Conservation (phyloP, 352 stramenopile species). For the Aphanomyces euteiches region DNA sequence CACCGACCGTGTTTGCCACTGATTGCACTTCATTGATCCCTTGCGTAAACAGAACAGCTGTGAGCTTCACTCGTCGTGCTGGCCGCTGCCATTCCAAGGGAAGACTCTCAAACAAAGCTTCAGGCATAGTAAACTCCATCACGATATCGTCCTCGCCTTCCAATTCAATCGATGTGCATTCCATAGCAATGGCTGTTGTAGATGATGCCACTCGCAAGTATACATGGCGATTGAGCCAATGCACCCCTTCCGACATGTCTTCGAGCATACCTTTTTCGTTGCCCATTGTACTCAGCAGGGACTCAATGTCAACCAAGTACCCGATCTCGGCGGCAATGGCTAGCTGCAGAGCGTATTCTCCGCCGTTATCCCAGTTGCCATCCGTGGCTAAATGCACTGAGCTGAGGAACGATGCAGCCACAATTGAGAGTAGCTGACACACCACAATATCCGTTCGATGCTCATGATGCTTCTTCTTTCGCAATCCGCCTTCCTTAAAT, state of each 20-base stretch:
- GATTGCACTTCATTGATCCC: slow-evolving; percentile 94
- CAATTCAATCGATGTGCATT: slow-evolving; percentile 30
- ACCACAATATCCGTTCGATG: slow-evolving; percentile 77
- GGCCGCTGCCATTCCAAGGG: slow-evolving; percentile 62
- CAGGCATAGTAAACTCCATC: slow-evolving; percentile 62
- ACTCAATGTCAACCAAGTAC: slow-evolving; percentile 92
- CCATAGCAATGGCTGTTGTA: slow-evolving; percentile 49
- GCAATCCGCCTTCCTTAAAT: slow-evolving; percentile 81
- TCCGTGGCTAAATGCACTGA: slow-evolving; percentile 59
- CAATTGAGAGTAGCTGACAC: slow-evolving; percentile 69
- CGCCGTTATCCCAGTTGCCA: slow-evolving; percentile 45
- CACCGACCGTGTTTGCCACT: slow-evolving; percentile 81
- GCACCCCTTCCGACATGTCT: slow-evolving; percentile 83
- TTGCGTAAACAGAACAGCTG: slow-evolving; percentile 83
- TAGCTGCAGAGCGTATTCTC: slow-evolving; percentile 57
- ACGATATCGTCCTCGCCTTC: slow-evolving; percentile 49
- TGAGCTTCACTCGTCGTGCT: slow-evolving; percentile 52
- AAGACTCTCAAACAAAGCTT: slow-evolving; percentile 50
- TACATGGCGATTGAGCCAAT: slow-evolving; percentile 77
- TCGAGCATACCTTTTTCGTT: slow-evolving; percentile 96
- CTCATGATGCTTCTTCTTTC: slow-evolving; percentile 59
- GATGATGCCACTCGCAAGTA: slow-evolving; percentile 74
- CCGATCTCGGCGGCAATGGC: slow-evolving; percentile 47
- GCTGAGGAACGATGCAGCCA: slow-evolving; percentile 69
- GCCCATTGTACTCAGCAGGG: slow-evolving; percentile 89